Evolutionary conservation across 495 filamentous ascomycete genomes (phyloP), one percentile per base, ranked within the genome.

Genomic region (Neurospora tetraspora): DNA sequence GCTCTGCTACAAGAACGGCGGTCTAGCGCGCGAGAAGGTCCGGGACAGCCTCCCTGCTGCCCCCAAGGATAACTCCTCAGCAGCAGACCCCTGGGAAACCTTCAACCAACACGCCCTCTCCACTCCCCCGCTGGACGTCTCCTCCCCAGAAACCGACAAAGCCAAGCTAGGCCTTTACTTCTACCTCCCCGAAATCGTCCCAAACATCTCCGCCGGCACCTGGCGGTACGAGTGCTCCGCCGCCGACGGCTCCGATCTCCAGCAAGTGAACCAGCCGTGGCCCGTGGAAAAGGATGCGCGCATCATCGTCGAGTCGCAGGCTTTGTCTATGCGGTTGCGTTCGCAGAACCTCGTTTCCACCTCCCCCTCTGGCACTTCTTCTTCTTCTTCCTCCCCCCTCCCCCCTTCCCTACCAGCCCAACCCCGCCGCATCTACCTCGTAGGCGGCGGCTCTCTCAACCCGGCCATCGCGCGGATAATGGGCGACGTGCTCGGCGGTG

Each of bases 1-100:
- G 96, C 91, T 99, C 38, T 99, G 96, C 85, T 99, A 98, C 85
- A 98, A 98, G 82, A 99, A 99, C 83, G 96, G 96, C 73, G 93
- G 93, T 1, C 88, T 98, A 0, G 96, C 96, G 0, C 92, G 96
- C 61, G 96, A 99, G 79, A 88, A 92, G 69, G 87, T 97, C 71
- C 91, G 95, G 39, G 92, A 99, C 78, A 86, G 81, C 76, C 79
- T 87, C 5, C 83, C 84, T 75, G 82, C 84, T 75, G 82, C 75
- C 80, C 85, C 45, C 20, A 43, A 16, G 18, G 27, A 53, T n/a
- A 53, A 20, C 45, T 80, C 75, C 6, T 47, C 39, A 14, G 3
- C 81, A 3, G 5, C 81, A 4, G 87, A 90, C 68, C 79, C 85
- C 34, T 98, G 96, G 96, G 86, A 86, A 31, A 84, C 78, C 43